phyloP scores from a whole-genome alignment of 164 flowering plant genomes.

The Dillenia suffruticosa region DNA sequence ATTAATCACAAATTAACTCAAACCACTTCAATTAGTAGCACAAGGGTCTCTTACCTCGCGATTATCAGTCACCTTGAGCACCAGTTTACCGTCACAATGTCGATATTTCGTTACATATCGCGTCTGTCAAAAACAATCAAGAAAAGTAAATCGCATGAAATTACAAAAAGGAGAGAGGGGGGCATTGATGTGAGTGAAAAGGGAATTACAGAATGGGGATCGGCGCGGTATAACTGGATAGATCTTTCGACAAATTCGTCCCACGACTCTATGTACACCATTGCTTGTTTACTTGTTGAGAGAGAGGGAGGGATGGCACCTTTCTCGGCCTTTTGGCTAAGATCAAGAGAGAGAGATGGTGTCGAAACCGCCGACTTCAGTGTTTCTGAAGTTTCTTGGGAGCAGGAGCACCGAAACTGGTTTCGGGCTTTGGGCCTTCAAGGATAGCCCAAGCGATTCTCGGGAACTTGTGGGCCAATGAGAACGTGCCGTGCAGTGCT shows the following conservation, averaged over 20 bases:
- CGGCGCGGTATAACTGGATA: constrained; percentile 81
- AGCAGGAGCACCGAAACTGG: too few species aligned
- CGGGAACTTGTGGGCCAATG: too few species aligned
- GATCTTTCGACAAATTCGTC: constrained; percentile 92
- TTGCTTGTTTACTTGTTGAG: constrained; percentile 9
- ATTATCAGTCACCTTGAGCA: constrained; percentile 93
- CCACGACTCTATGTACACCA: constrained; percentile 91
- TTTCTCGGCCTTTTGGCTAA: too few species aligned
- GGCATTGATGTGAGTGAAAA: constrained; percentile 2
- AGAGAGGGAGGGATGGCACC: too few species aligned
- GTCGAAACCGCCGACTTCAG: too few species aligned
- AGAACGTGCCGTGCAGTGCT: too few species aligned
- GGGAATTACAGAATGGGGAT: constrained; percentile 65
- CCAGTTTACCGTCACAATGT: constrained; percentile 92
- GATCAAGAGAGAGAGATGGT: too few species aligned
- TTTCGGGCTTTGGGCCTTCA: too few species aligned
- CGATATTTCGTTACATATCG: constrained; percentile 82
- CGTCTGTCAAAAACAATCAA: constrained; percentile 35
- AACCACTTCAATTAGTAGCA: too few species aligned
- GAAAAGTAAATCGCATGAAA: not conserved
- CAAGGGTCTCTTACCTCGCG: constrained; percentile 44
- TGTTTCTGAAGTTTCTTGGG: too few species aligned
- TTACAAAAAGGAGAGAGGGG: not conserved
- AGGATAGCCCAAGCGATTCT: too few species aligned
- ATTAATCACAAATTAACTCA: too few species aligned